These are phyloP conservation scores for Fusarium stilboides DNA, from an alignment of 2,329 filamentous ascomycete genomes.

Conservation along the genomic window DNA sequence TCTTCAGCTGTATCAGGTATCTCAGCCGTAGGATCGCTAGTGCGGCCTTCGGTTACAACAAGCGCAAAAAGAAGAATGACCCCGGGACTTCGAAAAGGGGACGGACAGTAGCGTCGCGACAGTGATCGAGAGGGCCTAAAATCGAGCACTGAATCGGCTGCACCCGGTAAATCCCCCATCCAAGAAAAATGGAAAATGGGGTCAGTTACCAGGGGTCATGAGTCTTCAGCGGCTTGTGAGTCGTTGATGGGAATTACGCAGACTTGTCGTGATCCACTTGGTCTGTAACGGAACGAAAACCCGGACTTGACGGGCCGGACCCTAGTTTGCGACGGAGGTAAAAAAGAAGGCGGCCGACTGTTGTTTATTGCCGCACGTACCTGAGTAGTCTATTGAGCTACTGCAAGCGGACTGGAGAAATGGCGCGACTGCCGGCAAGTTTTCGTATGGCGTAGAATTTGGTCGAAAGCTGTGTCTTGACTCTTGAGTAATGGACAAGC, in stretches of 20 bases:
- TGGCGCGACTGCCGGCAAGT: too few relatives aligned
- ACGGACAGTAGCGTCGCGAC: too few relatives aligned
- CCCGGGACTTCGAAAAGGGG: background rate
- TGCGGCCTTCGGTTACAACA: too few relatives aligned
- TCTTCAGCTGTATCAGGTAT: background rate
- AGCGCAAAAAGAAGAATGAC: background rate
- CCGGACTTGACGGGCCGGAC: constrained; percentile 22
- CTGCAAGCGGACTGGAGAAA: too few relatives aligned
- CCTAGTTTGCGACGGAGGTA: background rate
- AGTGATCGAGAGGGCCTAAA: background rate
- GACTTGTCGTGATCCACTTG: constrained; percentile 7
- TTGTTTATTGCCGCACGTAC: too few relatives aligned
- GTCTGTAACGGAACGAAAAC: background rate
- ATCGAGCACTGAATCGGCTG: background rate
- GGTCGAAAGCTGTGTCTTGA: too few relatives aligned
- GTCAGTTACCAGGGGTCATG: background rate
- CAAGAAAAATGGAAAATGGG: background rate
- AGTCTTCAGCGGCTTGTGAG: background rate
- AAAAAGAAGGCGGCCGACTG: too few relatives aligned
- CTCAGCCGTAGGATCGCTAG: background rate
- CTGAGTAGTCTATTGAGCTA: too few relatives aligned
- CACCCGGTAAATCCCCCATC: background rate
- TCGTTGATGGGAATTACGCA: background rate
- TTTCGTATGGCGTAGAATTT: too few relatives aligned
- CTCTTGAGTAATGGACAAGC: background rate